phyloP scores from a whole-genome alignment of 306 rosid genomes.

The Acacia melanoxylon region DNA sequence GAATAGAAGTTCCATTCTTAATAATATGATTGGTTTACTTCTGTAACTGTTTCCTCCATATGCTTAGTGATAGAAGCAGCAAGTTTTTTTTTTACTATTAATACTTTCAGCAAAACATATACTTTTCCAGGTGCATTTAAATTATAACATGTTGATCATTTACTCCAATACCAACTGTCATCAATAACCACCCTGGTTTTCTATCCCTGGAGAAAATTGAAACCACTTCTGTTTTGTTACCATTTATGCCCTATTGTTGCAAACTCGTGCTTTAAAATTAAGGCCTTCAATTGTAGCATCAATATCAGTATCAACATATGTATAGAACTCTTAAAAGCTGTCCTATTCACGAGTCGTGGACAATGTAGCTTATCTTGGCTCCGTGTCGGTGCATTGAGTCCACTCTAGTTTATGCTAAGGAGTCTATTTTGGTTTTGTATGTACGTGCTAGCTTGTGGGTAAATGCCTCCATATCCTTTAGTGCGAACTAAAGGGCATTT shows the following conservation, averaged over 20 bases:
- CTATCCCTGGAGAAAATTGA: background rate
- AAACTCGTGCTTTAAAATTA: constrained; percentile 2
- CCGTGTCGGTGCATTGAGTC: background rate
- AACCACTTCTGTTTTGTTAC: background rate
- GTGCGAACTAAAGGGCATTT: background rate
- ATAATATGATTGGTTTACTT: background rate
- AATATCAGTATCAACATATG: background rate
- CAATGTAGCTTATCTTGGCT: background rate
- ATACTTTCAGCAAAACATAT: background rate
- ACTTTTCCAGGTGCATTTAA: background rate
- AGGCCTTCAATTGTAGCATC: background rate
- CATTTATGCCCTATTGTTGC: background rate
- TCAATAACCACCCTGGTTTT: background rate
- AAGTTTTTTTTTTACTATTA: background rate
- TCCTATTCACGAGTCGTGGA: background rate
- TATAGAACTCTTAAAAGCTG: background rate
- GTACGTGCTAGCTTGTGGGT: background rate
- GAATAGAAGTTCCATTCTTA: background rate
- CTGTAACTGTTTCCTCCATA: background rate
- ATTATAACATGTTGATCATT: background rate
- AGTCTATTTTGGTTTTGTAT: background rate
- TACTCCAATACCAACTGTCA: background rate
- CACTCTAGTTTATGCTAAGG: background rate
- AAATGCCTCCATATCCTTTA: background rate
- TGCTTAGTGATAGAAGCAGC: background rate